Evolutionary conservation across 83 land plant genomes (phyloP).

Genomic region (Thuja plicata): DNA sequence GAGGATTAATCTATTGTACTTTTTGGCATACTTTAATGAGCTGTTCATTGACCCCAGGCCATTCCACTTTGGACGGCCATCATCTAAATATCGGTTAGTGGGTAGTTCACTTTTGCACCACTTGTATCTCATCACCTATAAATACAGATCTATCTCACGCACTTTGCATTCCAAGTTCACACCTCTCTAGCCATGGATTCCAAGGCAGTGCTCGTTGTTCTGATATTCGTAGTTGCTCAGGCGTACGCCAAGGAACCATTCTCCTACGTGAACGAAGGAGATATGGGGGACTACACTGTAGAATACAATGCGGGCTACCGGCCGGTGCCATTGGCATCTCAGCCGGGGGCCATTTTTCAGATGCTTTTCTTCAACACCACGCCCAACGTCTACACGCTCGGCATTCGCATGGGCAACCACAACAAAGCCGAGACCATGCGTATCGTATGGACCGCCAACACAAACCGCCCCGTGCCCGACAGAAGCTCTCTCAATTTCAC

Average conservation of each 20-base stretch:
- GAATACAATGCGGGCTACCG: slow-evolving; percentile 41
- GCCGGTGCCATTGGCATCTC: background rate
- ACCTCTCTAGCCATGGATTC: no score
- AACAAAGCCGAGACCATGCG: slow-evolving; percentile 15
- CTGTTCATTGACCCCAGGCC: no score
- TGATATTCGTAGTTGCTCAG: background rate
- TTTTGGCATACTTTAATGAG: no score
- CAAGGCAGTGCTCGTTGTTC: background rate
- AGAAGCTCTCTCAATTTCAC: slow-evolving; percentile 31
- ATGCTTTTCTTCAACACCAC: slow-evolving; percentile 51
- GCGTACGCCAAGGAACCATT: background rate
- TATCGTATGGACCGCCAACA: slow-evolving; percentile 57
- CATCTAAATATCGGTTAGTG: no score
- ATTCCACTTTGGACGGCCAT: no score
- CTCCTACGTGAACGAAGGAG: slow-evolving; percentile 30
- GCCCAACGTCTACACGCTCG: slow-evolving; percentile 36
- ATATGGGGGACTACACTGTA: slow-evolving; percentile 17
- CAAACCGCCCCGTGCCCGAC: slow-evolving; percentile 29
- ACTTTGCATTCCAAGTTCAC: no score
- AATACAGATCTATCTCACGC: no score
- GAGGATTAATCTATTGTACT: no score
- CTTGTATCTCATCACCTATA: no score
- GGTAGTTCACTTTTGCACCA: no score
- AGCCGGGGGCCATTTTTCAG: slow-evolving; percentile 17
- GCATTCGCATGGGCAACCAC: slow-evolving; percentile 31